A percentile compares a stretch with the other conserved stretches of the same genome.
These are phyloP conservation scores for Fusarium guadeloupense DNA, from an alignment of 2,329 filamentous ascomycete species.

Conservation along the genomic window DNA sequence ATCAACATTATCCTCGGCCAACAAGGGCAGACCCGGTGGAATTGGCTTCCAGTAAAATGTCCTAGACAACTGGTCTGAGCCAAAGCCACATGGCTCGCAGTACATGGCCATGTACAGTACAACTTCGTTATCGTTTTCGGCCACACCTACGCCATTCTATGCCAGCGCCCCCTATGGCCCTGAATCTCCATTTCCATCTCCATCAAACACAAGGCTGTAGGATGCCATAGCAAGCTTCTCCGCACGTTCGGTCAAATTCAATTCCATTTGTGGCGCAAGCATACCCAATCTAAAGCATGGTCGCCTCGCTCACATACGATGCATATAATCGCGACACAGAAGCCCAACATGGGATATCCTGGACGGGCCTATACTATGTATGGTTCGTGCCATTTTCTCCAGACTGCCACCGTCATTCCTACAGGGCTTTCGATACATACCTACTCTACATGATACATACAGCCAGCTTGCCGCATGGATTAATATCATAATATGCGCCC, in stretches of 20 bases:
- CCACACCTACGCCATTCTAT: constrained; percentile 11
- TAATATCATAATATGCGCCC: constrained; percentile 19
- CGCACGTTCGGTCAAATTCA: constrained; percentile 40
- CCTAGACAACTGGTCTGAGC: constrained; percentile 3
- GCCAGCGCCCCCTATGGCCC: constrained; percentile 18
- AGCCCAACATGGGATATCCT: constrained; percentile 24
- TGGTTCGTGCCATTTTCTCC: constrained; percentile 39
- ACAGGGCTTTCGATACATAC: constrained; percentile 23
- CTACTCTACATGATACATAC: background rate
- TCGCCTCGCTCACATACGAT: constrained; percentile 18
- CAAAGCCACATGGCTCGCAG: constrained; percentile 37
- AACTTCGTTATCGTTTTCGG: constrained; percentile 6
- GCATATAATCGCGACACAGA: constrained; percentile 17
- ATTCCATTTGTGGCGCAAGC: constrained; percentile 32
- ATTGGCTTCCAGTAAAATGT: constrained; percentile 23
- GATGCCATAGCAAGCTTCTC: constrained; percentile 36
- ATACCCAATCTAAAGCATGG: constrained; percentile 28
- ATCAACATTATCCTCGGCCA: constrained; percentile 13
- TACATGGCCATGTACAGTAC: constrained; percentile 6
- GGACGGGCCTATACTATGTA: constrained; percentile 3
- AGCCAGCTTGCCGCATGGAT: constrained; percentile 2
- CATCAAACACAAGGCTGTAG: constrained; percentile 32
- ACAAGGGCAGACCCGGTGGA: constrained; percentile 30
- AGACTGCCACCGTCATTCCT: constrained; percentile 32
- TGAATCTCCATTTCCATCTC: constrained; percentile 37